Evolutionary conservation across 2,329 filamentous ascomycete species (phyloP).

Genomic region (Exophiala phaeomuriformis): DNA sequence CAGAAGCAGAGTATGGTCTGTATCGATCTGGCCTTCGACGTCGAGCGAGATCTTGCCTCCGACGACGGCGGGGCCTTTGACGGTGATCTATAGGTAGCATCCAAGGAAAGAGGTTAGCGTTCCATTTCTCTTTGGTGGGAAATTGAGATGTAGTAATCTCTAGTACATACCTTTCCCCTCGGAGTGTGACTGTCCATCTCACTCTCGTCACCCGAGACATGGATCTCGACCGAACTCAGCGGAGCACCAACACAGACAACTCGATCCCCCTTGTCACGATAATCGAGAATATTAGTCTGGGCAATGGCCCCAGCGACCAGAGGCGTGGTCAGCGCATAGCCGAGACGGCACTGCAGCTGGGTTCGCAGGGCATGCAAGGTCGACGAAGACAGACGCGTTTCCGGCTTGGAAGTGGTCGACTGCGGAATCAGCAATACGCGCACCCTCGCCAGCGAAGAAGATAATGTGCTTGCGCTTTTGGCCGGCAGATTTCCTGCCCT

Average conservation of each 20-base stretch:
- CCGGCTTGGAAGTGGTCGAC: constrained; percentile 53
- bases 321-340: constrained; percentile 76
- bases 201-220: constrained; percentile 44
- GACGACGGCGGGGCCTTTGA: constrained; percentile 24
- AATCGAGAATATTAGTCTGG: constrained; percentile 84
- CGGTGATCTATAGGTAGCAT: constrained; percentile 10
- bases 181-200: constrained; percentile 34
- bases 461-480: constrained; percentile 46
- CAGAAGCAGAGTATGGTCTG: constrained; percentile 20
- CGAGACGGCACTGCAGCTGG: constrained; percentile 68
- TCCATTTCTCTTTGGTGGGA: neutral
- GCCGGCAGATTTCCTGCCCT: constrained; percentile 50
- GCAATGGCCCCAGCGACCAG: constrained; percentile 82
- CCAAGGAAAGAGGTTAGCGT: neutral
- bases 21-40: constrained; percentile 14
- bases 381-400: constrained; percentile 58
- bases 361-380: constrained; percentile 74
- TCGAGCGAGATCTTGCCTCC: constrained; percentile 19
- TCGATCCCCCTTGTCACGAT: constrained; percentile 50
- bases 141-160: neutral
- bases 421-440: constrained; percentile 77
- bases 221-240: constrained; percentile 69
- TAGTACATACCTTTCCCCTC: constrained; percentile 54
- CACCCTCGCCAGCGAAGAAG: constrained; percentile 48
- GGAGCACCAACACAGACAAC: constrained; percentile 63